Conservation (phyloP, 345 rosid species). For the Geranium brycei region DNA sequence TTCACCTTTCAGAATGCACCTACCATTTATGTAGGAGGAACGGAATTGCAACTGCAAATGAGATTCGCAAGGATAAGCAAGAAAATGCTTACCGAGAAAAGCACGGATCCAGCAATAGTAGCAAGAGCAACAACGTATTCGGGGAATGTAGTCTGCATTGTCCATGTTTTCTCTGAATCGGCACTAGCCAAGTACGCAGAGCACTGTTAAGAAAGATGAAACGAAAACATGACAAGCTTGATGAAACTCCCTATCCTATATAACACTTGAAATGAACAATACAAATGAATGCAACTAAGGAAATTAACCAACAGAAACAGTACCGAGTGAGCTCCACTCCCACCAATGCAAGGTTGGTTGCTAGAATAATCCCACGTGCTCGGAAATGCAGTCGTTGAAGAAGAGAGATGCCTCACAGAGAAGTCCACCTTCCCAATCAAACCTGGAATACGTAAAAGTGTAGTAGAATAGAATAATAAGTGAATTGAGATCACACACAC, state of each 20-base stretch:
- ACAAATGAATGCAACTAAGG: background rate
- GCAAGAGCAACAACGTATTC: constrained; percentile 99
- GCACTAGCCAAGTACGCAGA: constrained; percentile 58
- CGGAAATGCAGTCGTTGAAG: constrained; percentile 61
- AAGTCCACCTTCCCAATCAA: constrained; percentile 93
- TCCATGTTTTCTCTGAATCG: constrained; percentile 89
- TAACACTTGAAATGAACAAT: background rate
- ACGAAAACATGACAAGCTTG: constrained; percentile 5
- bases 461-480: constrained; percentile 6
- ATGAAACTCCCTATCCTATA: background rate
- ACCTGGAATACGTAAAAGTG: constrained; percentile 31
- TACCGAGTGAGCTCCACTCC: constrained; percentile 46
- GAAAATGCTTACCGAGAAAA: constrained; percentile 54
- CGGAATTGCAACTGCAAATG: background rate
- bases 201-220: constrained; percentile 38
- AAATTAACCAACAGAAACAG: constrained; percentile 5
- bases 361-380: constrained; percentile 48
- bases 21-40: background rate
- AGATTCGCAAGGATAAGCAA: constrained; percentile 3
- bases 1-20: background rate
- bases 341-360: constrained; percentile 56
- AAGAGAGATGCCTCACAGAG: constrained; percentile 86
- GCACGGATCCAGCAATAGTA: constrained; percentile 91
- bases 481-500: background rate
- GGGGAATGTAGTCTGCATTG: constrained; percentile 85